Conservation (phyloP, 345 rosid genomes). For the Pistacia atlantica region DNA sequence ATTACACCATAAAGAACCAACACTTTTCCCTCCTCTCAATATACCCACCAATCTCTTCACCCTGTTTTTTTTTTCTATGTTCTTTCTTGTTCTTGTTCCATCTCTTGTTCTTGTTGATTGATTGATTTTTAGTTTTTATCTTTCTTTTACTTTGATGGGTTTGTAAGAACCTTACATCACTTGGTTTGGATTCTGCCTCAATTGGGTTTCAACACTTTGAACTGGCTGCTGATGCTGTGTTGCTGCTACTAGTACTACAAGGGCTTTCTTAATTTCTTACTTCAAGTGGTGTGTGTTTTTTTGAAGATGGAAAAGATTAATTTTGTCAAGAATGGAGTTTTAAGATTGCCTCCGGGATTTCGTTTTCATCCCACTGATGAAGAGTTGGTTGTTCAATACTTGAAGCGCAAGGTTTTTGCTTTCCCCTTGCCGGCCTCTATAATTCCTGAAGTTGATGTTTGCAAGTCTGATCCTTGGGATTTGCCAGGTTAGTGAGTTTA, state of each 20-base stretch:
- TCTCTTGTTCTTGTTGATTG: constrained; percentile 9
- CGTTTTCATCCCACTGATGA: constrained; percentile 95
- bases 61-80: background rate
- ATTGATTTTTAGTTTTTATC: constrained; percentile 6
- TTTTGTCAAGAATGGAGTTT: constrained; percentile 59
- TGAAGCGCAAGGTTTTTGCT: constrained; percentile 59
- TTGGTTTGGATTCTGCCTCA: constrained; percentile 12
- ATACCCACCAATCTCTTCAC: background rate
- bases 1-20: constrained; percentile 43
- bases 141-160: constrained; percentile 1
- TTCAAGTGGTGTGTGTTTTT: background rate
- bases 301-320: constrained; percentile 52
- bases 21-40: constrained; percentile 33
- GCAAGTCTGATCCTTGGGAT: constrained; percentile 95
- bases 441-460: constrained; percentile 87
- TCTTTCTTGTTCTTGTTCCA: background rate
- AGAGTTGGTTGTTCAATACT: constrained; percentile 80
- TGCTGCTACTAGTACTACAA: background rate
- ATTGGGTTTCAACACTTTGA: constrained; percentile 6
- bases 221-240: background rate
- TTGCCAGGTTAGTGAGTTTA: constrained; percentile 66
- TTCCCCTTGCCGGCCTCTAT: constrained; percentile 83
- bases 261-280: background rate
- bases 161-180: constrained; percentile 4
- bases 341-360: constrained; percentile 88